Percentiles rank a stretch among this genome's conserved stretches.
Conservation (phyloP, 2,329 filamentous ascomycete species). For the Pseudogymnoascus verrucosus region DNA sequence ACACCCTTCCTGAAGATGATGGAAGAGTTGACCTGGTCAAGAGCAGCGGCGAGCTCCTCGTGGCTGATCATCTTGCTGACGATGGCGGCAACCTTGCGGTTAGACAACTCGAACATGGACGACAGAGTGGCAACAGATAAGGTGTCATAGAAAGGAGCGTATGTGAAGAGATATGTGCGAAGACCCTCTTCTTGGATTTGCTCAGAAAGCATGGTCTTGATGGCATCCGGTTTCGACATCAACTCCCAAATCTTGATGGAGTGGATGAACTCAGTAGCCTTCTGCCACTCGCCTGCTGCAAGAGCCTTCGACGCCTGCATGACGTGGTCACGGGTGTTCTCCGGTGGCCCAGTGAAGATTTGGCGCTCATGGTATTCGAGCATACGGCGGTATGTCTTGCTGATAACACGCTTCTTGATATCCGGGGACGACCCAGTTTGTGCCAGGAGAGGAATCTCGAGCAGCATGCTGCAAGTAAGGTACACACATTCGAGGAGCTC, state of each 20-base stretch:
- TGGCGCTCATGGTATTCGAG: constrained; percentile 99
- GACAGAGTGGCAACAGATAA: constrained; percentile 78
- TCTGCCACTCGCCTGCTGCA: constrained; percentile 97
- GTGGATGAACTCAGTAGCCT: constrained; percentile 86
- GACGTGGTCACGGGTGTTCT: constrained; percentile 98
- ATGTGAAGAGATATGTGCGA: constrained; percentile 97
- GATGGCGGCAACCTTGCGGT: constrained; percentile 86
- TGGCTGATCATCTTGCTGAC: constrained; percentile 99
- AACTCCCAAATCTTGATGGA: constrained; percentile 99
- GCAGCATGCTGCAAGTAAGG: constrained; percentile 96
- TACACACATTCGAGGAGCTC: constrained; percentile 98
- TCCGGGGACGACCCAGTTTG: constrained; percentile 96
- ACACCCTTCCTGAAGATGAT: constrained; percentile 99
- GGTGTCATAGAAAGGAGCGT: constrained; percentile 98
- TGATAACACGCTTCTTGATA: constrained; percentile 94
- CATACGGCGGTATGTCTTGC: constrained; percentile 99
- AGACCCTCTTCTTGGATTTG: constrained; percentile 99
- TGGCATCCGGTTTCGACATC: constrained; percentile 84
- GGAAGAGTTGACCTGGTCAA: constrained; percentile 94
- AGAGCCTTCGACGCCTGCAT: constrained; percentile 98
- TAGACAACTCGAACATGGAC: constrained; percentile 88
- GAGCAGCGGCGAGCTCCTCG: constrained; percentile 89
- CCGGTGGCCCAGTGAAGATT: constrained; percentile 95
- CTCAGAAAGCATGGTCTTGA: constrained; percentile 94
- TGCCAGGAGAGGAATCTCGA: constrained; percentile 93